Evolutionary conservation across 495 filamentous ascomycete genomes (phyloP), one percentile per base, ranked within the genome.

Genomic region (Annulohypoxylon nitens): DNA sequence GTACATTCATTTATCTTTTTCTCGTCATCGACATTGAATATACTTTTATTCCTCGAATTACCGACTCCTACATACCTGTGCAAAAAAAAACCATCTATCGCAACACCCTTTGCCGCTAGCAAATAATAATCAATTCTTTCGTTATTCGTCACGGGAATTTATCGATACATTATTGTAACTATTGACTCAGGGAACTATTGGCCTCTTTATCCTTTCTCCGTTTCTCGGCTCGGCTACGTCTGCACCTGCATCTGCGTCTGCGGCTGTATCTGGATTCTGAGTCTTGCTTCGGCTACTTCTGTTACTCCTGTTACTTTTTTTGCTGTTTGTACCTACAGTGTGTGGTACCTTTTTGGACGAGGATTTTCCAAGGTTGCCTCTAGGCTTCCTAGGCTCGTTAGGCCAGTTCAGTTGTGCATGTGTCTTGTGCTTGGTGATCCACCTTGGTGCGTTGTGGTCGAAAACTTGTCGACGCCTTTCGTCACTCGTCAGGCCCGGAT

Each of bases 401-500:
- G 55, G n/a, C 37, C 41, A 61, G 67, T 70, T 41, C 41, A 61
- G 67, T 70, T 41, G 64, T 75, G 72, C 72, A 71, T 71, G 67
- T 71, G 72, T 71, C 72, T 75, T 75, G 67, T 75, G 59, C 67
- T 41, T 70, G 63, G 47, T 70, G 71, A 74, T 75, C 72, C 72
- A 75, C 72, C 72, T 60, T 25, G 62, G 37, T 71, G 62, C 64
- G 70, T 67, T 70, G 58, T 60, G 62, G 71, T 66, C 55, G 53
- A 72, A 64, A 70, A 64, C 39, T 55, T 67, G 64, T 75, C 66
- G 53, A 67, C 67, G 67, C 67, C 63, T 71, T 67, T 75, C 72
- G 72, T 75, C 72, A 75, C 72, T 75, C 63, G 70, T 47, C 70
- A 73, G 70, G 63, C 67, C 72, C 72, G 72, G 64, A 75, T 75